Conservation (phyloP, 208 protist genomes). For the Leishmania tarentolae region DNA sequence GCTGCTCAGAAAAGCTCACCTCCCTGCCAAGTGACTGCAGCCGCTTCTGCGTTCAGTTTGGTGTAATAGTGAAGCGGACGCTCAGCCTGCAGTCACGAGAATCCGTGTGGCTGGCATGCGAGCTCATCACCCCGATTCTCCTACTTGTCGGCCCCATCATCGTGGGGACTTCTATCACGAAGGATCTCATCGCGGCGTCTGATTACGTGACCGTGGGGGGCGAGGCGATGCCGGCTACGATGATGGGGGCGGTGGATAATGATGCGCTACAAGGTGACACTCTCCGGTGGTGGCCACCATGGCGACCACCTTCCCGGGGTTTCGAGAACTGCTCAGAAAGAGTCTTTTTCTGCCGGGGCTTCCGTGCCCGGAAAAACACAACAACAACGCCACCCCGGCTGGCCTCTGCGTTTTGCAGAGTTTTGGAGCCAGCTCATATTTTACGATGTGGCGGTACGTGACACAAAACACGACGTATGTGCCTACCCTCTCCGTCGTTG, state of each 20-base stretch:
- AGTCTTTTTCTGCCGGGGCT: neutral
- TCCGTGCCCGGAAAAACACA: conserved; percentile 25
- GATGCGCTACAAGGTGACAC: conserved; percentile 42
- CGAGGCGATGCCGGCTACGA: conserved; percentile 1
- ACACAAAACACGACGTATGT: conserved; percentile 26
- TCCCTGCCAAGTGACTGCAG: neutral
- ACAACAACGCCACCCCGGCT: conserved; percentile 25
- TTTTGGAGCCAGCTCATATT: neutral
- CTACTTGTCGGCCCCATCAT: conserved; percentile 53
- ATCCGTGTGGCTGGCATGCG: conserved; percentile 37
- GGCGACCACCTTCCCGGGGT: conserved; percentile 20
- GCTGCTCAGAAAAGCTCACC: neutral
- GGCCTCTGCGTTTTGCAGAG: conserved; percentile 30
- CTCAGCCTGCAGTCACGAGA: conserved; percentile 45
- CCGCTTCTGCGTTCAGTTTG: conserved; percentile 58
- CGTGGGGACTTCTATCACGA: conserved; percentile 57
- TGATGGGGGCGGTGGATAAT: conserved; percentile 11
- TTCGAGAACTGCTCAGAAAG: neutral
- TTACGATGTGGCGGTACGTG: conserved; percentile 23
- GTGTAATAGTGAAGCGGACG: conserved; percentile 50
- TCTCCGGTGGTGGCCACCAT: conserved; percentile 20
- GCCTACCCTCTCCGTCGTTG: conserved; percentile 44
- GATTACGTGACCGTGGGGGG: conserved; percentile 35
- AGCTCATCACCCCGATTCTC: conserved; percentile 73
- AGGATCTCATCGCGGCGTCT: conserved; percentile 7